These are phyloP conservation scores for Exserohilum rostratum DNA, from an alignment of 2,329 filamentous ascomycete species.

Conservation along the genomic window DNA sequence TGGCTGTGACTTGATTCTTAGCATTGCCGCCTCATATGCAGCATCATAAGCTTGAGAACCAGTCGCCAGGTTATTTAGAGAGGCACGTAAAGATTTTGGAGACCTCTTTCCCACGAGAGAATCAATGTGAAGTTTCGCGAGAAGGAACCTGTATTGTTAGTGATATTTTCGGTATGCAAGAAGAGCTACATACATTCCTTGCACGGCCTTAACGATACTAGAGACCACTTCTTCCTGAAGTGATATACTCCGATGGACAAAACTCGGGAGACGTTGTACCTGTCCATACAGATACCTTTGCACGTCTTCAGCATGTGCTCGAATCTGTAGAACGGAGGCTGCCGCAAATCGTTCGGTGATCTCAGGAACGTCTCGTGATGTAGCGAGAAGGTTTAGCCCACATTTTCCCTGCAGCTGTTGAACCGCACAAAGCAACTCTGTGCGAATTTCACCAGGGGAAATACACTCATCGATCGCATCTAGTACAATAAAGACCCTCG, in stretches of 20 bases:
- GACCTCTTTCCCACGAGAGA: not conserved
- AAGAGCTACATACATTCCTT: not conserved
- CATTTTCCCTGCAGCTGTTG: constrained; percentile 7
- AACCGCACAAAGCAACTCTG: constrained; percentile 13
- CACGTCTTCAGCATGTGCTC: not conserved
- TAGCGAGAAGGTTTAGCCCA: not conserved
- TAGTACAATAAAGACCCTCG: constrained; percentile 36
- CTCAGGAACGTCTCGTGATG: not conserved
- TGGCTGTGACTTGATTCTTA: not conserved
- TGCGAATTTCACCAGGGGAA: constrained; percentile 11
- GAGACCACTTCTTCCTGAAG: not conserved
- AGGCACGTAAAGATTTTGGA: not conserved
- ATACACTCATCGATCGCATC: constrained; percentile 44
- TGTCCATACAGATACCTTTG: not conserved
- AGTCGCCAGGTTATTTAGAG: not conserved
- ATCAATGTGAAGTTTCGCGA: not conserved
- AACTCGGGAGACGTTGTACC: not conserved
- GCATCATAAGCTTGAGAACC: not conserved
- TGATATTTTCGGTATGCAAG: not conserved
- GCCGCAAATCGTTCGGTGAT: not conserved
- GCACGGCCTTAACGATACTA: not conserved
- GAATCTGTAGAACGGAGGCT: not conserved
- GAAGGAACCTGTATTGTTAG: not conserved
- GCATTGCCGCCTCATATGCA: not conserved
- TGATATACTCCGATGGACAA: not conserved